phyloP scores from a whole-genome alignment of 2,329 filamentous ascomycete genomes.

The Fusarium virguliforme region DNA sequence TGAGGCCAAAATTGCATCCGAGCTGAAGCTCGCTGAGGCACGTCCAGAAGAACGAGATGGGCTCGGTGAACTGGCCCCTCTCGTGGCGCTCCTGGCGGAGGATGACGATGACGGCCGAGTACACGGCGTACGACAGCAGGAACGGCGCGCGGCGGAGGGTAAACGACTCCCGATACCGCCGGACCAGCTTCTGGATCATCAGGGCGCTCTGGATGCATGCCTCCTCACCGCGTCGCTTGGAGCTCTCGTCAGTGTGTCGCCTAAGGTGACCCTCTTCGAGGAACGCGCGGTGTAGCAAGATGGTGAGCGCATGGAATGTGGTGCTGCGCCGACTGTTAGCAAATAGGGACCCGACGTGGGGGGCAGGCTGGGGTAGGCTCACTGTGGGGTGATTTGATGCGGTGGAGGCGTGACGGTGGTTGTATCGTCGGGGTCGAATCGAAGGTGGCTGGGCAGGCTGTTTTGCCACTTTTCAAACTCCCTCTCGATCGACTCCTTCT shows the following conservation, averaged over 20 bases:
- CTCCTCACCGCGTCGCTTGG: conserved; percentile 51
- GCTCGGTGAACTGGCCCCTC: conserved; percentile 53
- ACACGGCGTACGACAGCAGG: conserved; percentile 60
- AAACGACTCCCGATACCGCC: conserved; percentile 58
- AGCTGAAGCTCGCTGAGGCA: conserved; percentile 56
- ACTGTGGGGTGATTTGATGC: conserved; percentile 54
- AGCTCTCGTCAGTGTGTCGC: conserved; percentile 48
- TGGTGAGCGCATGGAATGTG: conserved; percentile 61
- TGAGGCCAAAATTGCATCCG: conserved; percentile 58
- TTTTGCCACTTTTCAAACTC: conserved; percentile 51
- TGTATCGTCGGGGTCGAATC: conserved; percentile 50
- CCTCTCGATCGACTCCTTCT: conserved; percentile 49
- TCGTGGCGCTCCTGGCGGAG: conserved; percentile 53
- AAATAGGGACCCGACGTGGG: neutral
- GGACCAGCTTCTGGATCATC: conserved; percentile 58
- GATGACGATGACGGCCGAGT: conserved; percentile 56
- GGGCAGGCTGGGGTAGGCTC: conserved; percentile 24
- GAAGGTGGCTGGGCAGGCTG: conserved; percentile 47
- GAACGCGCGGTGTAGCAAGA: conserved; percentile 64
- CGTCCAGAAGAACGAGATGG: conserved; percentile 58
- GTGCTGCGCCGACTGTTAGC: conserved; percentile 43
- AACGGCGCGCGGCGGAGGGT: conserved; percentile 60
- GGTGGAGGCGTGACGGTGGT: conserved; percentile 49
- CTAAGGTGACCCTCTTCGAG: conserved; percentile 55
- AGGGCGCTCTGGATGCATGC: conserved; percentile 53